Evolutionary conservation across 345 rosid genomes (phyloP).

Genomic region (Eucalyptus curtisii): DNA sequence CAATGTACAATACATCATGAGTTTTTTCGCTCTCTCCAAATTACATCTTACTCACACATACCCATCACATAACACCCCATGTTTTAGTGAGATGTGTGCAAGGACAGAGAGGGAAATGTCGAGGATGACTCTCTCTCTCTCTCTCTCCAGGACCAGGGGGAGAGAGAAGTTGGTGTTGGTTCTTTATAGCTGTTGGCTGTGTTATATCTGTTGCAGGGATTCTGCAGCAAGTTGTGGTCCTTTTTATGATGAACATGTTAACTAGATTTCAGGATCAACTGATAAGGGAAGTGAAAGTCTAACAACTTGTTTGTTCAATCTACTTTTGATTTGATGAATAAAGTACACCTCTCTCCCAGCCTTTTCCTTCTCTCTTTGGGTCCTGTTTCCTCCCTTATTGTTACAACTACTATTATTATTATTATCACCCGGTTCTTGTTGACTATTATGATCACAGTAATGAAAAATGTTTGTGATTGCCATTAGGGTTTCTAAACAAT

Average conservation of each 20-base stretch:
- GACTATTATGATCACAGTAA: neutral
- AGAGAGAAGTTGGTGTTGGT: constrained; percentile 23
- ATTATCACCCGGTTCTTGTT: neutral
- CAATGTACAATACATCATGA: neutral
- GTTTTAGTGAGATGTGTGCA: neutral
- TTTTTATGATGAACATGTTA: neutral
- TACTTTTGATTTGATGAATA: neutral
- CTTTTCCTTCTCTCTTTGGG: neutral
- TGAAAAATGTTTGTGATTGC: neutral
- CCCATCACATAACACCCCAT: neutral
- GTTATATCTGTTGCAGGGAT: constrained; percentile 23
- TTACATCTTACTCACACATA: neutral
- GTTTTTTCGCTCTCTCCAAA: neutral
- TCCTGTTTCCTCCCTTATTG: neutral
- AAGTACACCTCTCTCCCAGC: neutral
- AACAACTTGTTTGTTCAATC: neutral
- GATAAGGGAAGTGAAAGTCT: neutral
- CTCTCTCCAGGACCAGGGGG: constrained; percentile 33
- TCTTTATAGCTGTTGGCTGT: constrained; percentile 41
- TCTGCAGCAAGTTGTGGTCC: constrained; percentile 24
- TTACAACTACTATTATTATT: neutral
- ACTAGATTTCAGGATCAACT: neutral
- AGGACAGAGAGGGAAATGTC: neutral
- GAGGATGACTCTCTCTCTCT: neutral
- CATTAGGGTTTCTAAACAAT: neutral